phyloP scores from a whole-genome alignment of 768 basidiomycete genomes.

The Suillus subalutaceus region DNA sequence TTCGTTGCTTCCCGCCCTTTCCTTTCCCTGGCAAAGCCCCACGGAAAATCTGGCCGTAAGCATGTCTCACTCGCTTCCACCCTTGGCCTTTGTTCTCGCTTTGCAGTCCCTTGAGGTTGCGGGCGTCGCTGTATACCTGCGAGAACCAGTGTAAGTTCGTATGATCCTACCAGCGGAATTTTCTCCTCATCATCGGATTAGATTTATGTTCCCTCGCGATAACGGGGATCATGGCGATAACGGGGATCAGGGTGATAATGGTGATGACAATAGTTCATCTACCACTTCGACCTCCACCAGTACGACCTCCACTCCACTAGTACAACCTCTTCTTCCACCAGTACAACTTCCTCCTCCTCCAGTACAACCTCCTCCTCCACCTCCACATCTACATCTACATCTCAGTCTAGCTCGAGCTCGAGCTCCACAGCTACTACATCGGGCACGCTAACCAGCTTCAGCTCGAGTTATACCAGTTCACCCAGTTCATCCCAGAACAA shows the following conservation, averaged over 20 bases:
- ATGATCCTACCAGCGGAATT: neutral
- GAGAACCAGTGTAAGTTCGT: conserved; percentile 10
- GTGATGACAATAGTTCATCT: neutral
- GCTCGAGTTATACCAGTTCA: neutral
- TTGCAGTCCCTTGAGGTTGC: neutral
- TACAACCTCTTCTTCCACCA: neutral
- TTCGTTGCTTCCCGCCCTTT: neutral
- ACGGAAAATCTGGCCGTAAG: neutral
- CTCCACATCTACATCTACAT: neutral
- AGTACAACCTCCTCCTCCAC: neutral
- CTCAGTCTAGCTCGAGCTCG: conserved; percentile 9
- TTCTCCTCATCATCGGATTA: neutral
- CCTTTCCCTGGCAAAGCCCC: neutral
- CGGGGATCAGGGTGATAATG: neutral
- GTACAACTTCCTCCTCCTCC: neutral
- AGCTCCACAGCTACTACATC: neutral
- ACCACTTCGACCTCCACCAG: neutral
- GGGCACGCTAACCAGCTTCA: conserved; percentile 2
- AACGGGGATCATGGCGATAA: neutral
- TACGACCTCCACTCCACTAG: neutral
- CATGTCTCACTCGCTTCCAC: conserved; percentile 10
- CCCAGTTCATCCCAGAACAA: conserved; percentile 8
- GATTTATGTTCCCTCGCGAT: neutral
- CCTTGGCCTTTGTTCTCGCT: conserved; percentile 11
- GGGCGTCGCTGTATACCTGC: neutral